phyloP scores from a whole-genome alignment of 495 filamentous ascomycete species.

The Trichoderma erinaceum region DNA sequence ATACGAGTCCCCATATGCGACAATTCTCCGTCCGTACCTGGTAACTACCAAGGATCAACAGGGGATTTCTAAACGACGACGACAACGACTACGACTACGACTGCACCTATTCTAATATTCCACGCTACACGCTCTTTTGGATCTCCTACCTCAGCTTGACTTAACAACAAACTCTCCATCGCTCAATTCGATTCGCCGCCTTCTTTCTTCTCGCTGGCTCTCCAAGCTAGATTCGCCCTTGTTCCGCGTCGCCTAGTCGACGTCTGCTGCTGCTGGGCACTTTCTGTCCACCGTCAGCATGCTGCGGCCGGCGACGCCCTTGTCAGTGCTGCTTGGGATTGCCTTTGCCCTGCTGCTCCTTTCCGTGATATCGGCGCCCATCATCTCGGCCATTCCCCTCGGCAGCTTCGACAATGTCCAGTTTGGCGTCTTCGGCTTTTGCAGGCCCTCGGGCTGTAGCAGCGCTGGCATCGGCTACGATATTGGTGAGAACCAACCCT shows the following conservation, averaged over 20 bases:
- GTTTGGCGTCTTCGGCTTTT: constrained; percentile 94
- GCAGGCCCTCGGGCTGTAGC: constrained; percentile 57
- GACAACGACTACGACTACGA: background rate
- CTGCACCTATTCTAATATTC: no score
- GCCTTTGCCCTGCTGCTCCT: constrained; percentile 82
- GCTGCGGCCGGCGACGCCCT: constrained; percentile 87
- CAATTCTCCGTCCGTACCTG: no score
- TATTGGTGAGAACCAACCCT: constrained; percentile 54
- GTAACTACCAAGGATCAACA: no score
- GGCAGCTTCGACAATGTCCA: constrained; percentile 67
- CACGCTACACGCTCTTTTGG: background rate
- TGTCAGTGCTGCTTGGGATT: constrained; percentile 75
- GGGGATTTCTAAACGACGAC: background rate
- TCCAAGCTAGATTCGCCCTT: background rate
- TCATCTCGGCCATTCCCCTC: constrained; percentile 78
- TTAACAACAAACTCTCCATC: background rate
- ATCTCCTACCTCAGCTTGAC: background rate
- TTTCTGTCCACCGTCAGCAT: constrained; percentile 31
- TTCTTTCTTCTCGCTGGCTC: constrained; percentile 12
- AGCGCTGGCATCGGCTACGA: constrained; percentile 79
- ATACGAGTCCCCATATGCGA: background rate
- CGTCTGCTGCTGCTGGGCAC: background rate
- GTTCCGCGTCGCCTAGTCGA: constrained; percentile 6
- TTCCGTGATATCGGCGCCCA: constrained; percentile 87
- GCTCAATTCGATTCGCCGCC: background rate